Base-by-base conservation (phyloP, 2,329 filamentous ascomycete species). In the Escovopsis sp. region DNA sequence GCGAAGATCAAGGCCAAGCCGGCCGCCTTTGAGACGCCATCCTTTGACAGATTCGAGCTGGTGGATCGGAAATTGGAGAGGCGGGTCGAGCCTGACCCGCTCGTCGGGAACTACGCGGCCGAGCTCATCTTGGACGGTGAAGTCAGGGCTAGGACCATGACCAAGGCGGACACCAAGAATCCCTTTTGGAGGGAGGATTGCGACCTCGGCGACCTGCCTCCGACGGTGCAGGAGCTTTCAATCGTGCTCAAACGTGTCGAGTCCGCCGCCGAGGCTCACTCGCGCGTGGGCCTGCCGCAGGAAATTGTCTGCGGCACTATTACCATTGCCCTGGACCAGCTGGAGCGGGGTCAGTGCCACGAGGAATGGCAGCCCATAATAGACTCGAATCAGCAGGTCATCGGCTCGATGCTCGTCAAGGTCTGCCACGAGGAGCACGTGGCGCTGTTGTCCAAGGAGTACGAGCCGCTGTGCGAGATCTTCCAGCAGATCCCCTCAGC, bases 281-380 rank as follows among this genome's bases (percentile, higher is more conserved):
- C 39, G 1, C 66, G 61, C 43, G 55, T 57, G 0, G 54, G 56
- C 4, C 61, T 58, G 32, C 47, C 65, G 11, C 60, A 61, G 3
- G 74, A 78, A 46, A 51, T 66, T 12, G 50, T 71, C 3, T 74
- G 70, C 43, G 83, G 84, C 2, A 73, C 76, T 34, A 79, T 94
- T n/a, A 84, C 94, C 45, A 72, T 94, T 21, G 71, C 77, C 15
- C 62, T 94, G 7, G 79, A 87, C 39, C 79, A 86, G 42, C 57
- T 94, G 13, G 82, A 88, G 27, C 68, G 73, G 0, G 79, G 77
- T 13, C 79, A 79, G 48, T 81, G 88, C 38, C 69, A 78, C 25
- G 88, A 96, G 55, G 79, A 86, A 48, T 94, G 87, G 88, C 80
- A 85, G 63, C 79, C 78, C 13, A 73, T 94, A 16, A 58, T 78